A percentile compares a stretch with the other conserved stretches of the same genome.
Conservation (phyloP, 805 yeast species). For the Saccharomycopsis capsularis region DNA sequence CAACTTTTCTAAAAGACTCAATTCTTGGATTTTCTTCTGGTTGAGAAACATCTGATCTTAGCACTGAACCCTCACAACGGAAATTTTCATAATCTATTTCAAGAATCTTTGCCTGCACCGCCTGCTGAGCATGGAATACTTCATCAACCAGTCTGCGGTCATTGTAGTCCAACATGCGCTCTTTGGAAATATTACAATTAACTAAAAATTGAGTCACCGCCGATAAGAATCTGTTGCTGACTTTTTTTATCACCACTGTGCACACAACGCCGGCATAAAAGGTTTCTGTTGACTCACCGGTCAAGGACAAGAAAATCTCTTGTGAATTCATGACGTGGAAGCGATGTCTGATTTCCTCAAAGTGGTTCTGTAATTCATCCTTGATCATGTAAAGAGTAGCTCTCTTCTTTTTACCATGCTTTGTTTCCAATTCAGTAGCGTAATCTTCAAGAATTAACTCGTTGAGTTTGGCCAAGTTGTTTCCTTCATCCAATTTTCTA, state of each 20-base stretch:
- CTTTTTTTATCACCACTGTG: conserved; percentile 67
- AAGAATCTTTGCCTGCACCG: conserved; percentile 75
- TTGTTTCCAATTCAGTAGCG: conserved; percentile 77
- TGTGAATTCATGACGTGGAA: conserved; percentile 56
- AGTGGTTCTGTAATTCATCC: conserved; percentile 81
- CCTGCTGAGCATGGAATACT: conserved; percentile 58
- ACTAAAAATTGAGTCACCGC: conserved; percentile 54
- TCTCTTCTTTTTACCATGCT: conserved; percentile 65
- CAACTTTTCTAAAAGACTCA: conserved; percentile 36
- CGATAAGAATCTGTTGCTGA: conserved; percentile 36
- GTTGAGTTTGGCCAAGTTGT: conserved; percentile 68
- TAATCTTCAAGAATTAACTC: conserved; percentile 86
- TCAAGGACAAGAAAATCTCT: conserved; percentile 81
- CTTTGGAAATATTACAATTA: conserved; percentile 50
- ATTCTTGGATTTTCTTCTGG: conserved; percentile 33
- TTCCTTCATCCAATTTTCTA: conserved; percentile 60
- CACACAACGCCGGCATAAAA: conserved; percentile 64
- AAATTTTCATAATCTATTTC: conserved; percentile 69
- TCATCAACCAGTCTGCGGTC: conserved; percentile 41
- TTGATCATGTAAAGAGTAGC: conserved; percentile 78
- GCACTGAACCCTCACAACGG: conserved; percentile 65
- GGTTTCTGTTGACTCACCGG: conserved; percentile 74
- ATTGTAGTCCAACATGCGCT: conserved; percentile 38
- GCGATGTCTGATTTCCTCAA: conserved; percentile 74
- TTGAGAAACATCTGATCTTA: conserved; percentile 54